phyloP scores from a whole-genome alignment of 2,329 filamentous ascomycete genomes.

The Xylariaceae sp. region DNA sequence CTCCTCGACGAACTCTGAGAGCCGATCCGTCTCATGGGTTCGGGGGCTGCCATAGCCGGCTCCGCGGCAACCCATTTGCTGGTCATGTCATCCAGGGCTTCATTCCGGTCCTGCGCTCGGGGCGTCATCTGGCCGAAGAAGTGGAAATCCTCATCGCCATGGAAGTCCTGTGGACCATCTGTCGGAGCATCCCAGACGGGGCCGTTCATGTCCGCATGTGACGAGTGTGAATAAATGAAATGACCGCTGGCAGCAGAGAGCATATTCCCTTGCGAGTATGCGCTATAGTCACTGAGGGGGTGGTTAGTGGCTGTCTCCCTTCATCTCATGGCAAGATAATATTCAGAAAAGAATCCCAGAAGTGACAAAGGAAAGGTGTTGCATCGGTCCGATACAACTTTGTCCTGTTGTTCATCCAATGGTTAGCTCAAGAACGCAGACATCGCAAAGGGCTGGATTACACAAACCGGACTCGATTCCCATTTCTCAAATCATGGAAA shows the following conservation, averaged over 20 bases:
- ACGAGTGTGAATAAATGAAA: slow-evolving; percentile 56
- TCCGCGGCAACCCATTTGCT: slow-evolving; percentile 42
- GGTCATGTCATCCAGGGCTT: slow-evolving; percentile 42
- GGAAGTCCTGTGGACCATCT: slow-evolving; percentile 58
- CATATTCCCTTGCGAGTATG: slow-evolving; percentile 45
- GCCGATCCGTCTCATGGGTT: slow-evolving; percentile 41
- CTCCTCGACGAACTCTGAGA: slow-evolving; percentile 41
- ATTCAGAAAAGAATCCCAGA: slow-evolving; percentile 29
- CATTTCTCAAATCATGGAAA: too few relatives aligned
- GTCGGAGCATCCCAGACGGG: slow-evolving; percentile 51
- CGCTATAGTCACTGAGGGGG: slow-evolving; percentile 51
- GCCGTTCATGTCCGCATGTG: slow-evolving; percentile 51
- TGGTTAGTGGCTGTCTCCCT: slow-evolving; percentile 54
- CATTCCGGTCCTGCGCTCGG: slow-evolving; percentile 43
- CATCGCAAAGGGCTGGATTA: slow-evolving; percentile 21
- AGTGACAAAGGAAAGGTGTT: slow-evolving; percentile 29
- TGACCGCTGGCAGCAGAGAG: slow-evolving; percentile 44
- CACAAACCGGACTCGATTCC: slow-evolving; percentile 36
- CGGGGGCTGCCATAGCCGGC: slow-evolving; percentile 33
- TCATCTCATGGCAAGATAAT: slow-evolving; percentile 23
- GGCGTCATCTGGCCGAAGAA: slow-evolving; percentile 52
- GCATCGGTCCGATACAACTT: slow-evolving; percentile 47
- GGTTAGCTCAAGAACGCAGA: slow-evolving; percentile 30
- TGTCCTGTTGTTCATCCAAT: slow-evolving; percentile 38
- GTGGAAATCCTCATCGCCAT: slow-evolving; percentile 52